These are phyloP conservation scores for Fraxinus velutina DNA, from an alignment of 305 asterid species.

Conservation along the genomic window DNA sequence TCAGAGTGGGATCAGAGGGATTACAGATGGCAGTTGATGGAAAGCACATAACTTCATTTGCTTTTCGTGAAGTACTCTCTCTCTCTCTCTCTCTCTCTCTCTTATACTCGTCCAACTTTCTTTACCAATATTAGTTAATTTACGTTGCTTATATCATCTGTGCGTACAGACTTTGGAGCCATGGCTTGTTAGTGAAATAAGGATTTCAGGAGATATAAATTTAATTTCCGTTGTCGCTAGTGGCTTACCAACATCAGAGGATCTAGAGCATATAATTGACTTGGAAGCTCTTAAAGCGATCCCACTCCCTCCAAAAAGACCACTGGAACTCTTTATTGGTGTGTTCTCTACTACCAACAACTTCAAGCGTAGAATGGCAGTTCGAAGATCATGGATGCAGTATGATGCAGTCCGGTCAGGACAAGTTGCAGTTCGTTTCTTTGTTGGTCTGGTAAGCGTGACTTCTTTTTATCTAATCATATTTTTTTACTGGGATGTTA, in stretches of 20 bases:
- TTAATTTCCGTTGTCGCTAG: conserved; percentile 79
- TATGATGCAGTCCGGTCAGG: conserved; percentile 77
- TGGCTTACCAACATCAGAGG: conserved; percentile 94
- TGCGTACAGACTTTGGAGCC: conserved; percentile 75
- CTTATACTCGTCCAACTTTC: not conserved
- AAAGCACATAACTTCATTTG: conserved; percentile 82
- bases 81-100: not conserved
- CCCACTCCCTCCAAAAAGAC: conserved; percentile 45
- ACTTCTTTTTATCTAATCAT: conserved; percentile 1
- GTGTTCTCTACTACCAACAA: conserved; percentile 88
- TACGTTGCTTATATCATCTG: conserved; percentile 19
- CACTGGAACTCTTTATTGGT: conserved; percentile 69
- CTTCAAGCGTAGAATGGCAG: conserved; percentile 97
- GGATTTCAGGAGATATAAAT: conserved; percentile 77
- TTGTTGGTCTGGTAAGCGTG: conserved; percentile 88
- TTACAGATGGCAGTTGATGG: conserved; percentile 97
- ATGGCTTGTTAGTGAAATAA: conserved; percentile 87
- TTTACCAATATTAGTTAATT: not conserved
- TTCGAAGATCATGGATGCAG: conserved; percentile 98
- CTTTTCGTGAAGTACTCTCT: conserved; percentile 75
- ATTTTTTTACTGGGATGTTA: not conserved
- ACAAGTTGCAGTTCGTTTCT: conserved; percentile 83
- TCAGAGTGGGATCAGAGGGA: conserved; percentile 89
- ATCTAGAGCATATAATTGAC: conserved; percentile 67
- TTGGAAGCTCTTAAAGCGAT: conserved; percentile 69